Base-by-base conservation (phyloP, 768 basidiomycete genomes). In the Termitomyces sp. region DNA sequence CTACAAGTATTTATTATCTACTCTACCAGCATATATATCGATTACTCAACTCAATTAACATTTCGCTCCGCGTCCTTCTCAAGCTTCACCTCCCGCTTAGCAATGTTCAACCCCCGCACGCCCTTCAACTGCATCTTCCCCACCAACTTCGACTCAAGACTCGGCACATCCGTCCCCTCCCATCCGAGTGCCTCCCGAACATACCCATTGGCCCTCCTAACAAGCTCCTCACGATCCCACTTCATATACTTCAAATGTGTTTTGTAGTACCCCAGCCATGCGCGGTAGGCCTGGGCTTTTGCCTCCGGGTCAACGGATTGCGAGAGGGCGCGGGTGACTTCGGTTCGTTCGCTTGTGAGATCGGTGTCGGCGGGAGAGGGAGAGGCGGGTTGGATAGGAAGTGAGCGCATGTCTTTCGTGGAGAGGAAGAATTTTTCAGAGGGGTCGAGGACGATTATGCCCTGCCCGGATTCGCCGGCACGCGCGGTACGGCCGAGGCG, bases 401-500 rank as follows among this genome's bases (percentile, higher is more conserved):
- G 73, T 3, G 70, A 64, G 20, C 65, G 63, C 66, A 85, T 78
- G 2, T 73, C 78, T 7, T 73, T 73, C 9, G 67, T 69, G 18
- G 61, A 63, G 7, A 87, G 71, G 75, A 89, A 88, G 51, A 70
- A 73, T 22, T 70, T 59, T 64, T 90, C 88, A 38, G 72, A 74
- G 7, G 78, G 77, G 42, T 81, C 77, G 54, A 89, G 78, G 44
- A 89, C 73, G 48, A 89, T 66, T 56, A 85, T 76, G 2, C 87
- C 86, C 42, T 77, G 79, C 0, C 90, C 89, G 6, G 80, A 75
- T 50, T 84, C 76, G 6, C 90, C 90, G 0, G 90, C 90, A 48
- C 90, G 84, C 12, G 90, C 90, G 18, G 90, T 92, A 51, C 90
- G 83, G 15, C 90, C 90, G 7, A 92, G 85, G 22, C 90, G 83